Conservation (phyloP, 352 stramenopile species). For the Peronospora belbahrii region DNA sequence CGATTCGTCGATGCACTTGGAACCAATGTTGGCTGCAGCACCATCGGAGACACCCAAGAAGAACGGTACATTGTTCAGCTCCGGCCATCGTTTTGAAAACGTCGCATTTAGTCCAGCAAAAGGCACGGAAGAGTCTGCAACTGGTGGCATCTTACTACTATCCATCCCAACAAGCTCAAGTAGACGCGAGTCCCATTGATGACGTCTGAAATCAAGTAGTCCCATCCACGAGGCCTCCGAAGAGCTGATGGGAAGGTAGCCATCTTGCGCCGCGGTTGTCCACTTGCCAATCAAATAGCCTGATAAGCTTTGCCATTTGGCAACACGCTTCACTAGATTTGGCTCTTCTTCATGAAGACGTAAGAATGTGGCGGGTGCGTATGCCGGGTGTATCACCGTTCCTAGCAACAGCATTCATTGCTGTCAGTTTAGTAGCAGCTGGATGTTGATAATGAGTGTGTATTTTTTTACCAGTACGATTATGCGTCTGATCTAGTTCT, state of each 20-base stretch:
- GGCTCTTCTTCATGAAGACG: conserved; percentile 65
- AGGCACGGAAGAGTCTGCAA: conserved; percentile 63
- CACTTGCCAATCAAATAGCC: conserved; percentile 85
- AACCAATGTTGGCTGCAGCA: conserved; percentile 91
- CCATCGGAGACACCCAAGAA: conserved; percentile 90
- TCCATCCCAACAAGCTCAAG: conserved; percentile 73
- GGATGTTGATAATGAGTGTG: neutral
- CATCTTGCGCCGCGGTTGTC: conserved; percentile 33
- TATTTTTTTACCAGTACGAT: conserved; percentile 44
- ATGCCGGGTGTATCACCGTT: conserved; percentile 82
- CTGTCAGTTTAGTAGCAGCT: neutral
- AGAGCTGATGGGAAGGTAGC: conserved; percentile 81
- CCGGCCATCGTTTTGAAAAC: conserved; percentile 69
- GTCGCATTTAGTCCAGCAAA: conserved; percentile 42
- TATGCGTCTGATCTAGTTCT: conserved; percentile 46
- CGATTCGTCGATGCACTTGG: conserved; percentile 82
- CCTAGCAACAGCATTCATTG: conserved; percentile 11
- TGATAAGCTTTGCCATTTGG: conserved; percentile 87
- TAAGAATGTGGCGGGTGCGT: conserved; percentile 85
- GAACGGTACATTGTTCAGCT: conserved; percentile 56
- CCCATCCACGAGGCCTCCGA: conserved; percentile 94
- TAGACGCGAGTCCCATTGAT: conserved; percentile 77
- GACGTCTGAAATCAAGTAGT: conserved; percentile 84
- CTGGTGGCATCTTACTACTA: conserved; percentile 51
- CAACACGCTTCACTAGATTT: conserved; percentile 35